phyloP scores from a whole-genome alignment of 139 green algal species.

The Coelastrella sp. region DNA sequence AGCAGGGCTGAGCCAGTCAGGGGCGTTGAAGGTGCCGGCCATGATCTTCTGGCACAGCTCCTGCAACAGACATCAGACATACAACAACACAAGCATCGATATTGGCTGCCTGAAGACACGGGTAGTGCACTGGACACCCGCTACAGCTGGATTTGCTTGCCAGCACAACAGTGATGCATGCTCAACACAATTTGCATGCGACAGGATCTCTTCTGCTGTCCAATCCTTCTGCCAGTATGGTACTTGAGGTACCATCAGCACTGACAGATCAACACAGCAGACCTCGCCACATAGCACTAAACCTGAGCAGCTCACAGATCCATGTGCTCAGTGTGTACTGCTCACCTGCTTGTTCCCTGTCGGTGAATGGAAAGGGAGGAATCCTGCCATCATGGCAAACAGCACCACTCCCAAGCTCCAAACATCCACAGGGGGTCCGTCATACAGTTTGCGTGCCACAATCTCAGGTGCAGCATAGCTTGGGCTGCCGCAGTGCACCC shows the following conservation, averaged over 20 bases:
- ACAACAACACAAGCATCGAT: background rate
- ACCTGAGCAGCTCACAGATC: too few relatives aligned
- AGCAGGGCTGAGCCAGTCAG: conserved; percentile 60
- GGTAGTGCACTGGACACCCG: too few relatives aligned
- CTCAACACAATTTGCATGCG: background rate
- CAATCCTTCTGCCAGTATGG: too few relatives aligned
- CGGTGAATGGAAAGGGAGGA: conserved; percentile 85
- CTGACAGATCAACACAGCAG: too few relatives aligned
- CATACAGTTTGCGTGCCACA: conserved; percentile 72
- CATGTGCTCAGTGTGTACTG: too few relatives aligned
- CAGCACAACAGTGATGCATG: background rate
- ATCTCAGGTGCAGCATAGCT: conserved; percentile 79
- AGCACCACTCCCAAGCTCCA: conserved; percentile 89
- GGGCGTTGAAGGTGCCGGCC: conserved; percentile 66
- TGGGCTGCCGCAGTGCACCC: conserved; percentile 75
- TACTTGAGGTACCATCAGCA: too few relatives aligned
- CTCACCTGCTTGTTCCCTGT: conserved; percentile 68
- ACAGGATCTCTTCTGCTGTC: too few relatives aligned
- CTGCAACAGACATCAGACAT: conserved; percentile 48
- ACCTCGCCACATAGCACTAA: too few relatives aligned
- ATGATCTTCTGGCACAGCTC: conserved; percentile 86
- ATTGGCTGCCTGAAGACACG: background rate
- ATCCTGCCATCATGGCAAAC: conserved; percentile 88
- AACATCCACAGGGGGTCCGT: conserved; percentile 77
- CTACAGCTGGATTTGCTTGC: background rate